These are phyloP conservation scores for Chimonanthus praecox DNA, from an alignment of 164 flowering plant genomes.

Conservation along the genomic window DNA sequence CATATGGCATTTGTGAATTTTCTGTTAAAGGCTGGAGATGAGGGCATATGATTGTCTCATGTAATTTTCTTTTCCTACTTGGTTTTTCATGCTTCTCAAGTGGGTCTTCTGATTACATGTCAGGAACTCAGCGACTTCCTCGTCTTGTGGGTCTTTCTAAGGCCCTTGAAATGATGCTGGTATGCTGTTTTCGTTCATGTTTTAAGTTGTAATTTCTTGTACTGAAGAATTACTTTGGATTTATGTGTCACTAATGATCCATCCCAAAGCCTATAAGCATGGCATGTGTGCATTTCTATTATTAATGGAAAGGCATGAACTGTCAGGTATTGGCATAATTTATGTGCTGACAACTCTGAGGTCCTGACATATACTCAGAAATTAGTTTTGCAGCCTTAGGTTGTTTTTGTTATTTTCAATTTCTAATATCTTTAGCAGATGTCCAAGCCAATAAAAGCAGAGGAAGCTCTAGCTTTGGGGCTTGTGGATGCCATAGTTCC, in stretches of 20 bases:
- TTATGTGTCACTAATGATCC: no score
- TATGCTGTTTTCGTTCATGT: constrained; percentile 20
- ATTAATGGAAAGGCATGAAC: neutral
- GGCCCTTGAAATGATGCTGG: constrained; percentile 99
- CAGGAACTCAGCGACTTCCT: constrained; percentile 97
- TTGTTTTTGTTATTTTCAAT: neutral
- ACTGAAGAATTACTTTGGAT: neutral
- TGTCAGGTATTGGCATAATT: neutral
- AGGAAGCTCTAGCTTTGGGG: constrained; percentile 63
- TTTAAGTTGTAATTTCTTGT: neutral
- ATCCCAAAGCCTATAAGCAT: neutral
- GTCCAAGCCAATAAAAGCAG: constrained; percentile 71
- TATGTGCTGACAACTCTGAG: neutral
- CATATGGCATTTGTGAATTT: no score
- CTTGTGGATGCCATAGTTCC: constrained; percentile 83
- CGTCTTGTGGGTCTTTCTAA: constrained; percentile 95
- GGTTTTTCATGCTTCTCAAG: neutral
- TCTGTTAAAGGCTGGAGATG: neutral
- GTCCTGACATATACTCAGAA: neutral
- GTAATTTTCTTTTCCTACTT: no score
- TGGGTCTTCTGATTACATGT: constrained; percentile 11
- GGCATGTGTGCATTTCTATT: neutral
- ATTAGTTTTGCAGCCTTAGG: neutral
- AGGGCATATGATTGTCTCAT: neutral
- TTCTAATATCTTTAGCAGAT: constrained; percentile 27